Evolutionary conservation across 129 eudicot genomes (phyloP), one percentile per base, ranked within the genome.

Genomic region (Tanacetum coccineum): DNA sequence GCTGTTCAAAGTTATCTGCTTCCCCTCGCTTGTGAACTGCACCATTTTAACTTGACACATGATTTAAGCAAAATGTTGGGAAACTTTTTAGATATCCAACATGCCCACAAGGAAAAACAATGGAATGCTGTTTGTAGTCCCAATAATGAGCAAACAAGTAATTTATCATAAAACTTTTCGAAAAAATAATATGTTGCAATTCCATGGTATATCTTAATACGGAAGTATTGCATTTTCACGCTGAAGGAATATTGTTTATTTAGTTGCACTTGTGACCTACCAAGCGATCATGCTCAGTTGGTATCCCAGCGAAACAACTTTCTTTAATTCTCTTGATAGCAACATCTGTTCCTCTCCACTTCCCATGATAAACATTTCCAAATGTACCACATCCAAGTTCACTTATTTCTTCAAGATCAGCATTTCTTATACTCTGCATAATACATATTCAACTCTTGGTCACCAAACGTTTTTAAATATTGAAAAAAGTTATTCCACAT

Each of bases 271-370:
- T 46, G 62, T n/a, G 36, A 65, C 72, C 9, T 68, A 87, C 91
- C 88, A 84, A 70, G 53, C 70, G 82, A 62, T 87, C 90, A 79
- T 81, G 82, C 55, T 87, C 95, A 6, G 84, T 79, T 60, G 81
- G 79, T 76, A 77, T 79, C 52, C 95, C 90, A 18, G 86, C 70
- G 70, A 87, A 87, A 78, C 88, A 87, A 26, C 88, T 82, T 78
- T 84, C 80, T 75, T 82, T 84, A 54, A 87, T 82, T 75, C 86
- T 78, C 80, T 84, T 84, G 75, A 84, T 82, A 48, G 91, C 91
- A 77, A 87, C 88, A 73, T 87, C 95, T 61, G 91, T 84, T 69
- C 95, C 95, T 66, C 95, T 80, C 91, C 95, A 87, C 66, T 84
- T 87, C 20, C 95, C 95, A 67, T 87, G 95, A 76, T 77, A 87